phyloP scores from a whole-genome alignment of 2,329 filamentous ascomycete species.

The Pestalotiopsis sp. region DNA sequence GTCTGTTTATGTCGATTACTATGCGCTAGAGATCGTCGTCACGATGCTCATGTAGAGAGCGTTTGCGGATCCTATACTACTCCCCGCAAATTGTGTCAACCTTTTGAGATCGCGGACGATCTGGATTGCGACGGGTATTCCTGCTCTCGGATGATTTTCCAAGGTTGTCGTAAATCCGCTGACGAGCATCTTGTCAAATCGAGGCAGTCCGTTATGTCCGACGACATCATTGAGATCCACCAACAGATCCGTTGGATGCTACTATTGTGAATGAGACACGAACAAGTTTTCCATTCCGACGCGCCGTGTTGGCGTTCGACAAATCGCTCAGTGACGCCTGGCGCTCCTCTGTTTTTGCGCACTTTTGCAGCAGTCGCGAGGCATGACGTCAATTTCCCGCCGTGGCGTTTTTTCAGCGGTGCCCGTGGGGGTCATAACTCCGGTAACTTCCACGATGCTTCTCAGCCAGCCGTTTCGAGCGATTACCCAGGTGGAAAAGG shows the following conservation, averaged over 20 bases:
- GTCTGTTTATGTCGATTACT: neutral
- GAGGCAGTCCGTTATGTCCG: neutral
- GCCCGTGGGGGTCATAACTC: neutral
- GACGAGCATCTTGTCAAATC: neutral
- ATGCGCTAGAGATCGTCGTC: neutral
- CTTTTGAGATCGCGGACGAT: neutral
- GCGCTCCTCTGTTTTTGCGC: neutral
- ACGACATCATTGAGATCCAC: neutral
- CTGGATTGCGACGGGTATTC: neutral
- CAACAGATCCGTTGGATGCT: neutral
- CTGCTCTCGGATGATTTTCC: neutral
- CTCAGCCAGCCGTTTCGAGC: neutral
- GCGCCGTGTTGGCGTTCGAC: neutral
- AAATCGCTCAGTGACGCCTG: neutral
- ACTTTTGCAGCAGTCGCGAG: neutral
- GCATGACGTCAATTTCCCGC: neutral
- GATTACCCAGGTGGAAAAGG: neutral
- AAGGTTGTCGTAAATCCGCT: neutral
- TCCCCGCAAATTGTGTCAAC: neutral
- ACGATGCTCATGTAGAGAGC: neutral
- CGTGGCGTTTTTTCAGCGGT: neutral
- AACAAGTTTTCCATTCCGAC: neutral
- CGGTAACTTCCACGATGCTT: neutral
- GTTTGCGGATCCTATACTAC: neutral
- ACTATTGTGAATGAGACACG: neutral